Base-by-base conservation (phyloP, 2,329 filamentous ascomycete genomes). In the Apiospora kogelbergensis region DNA sequence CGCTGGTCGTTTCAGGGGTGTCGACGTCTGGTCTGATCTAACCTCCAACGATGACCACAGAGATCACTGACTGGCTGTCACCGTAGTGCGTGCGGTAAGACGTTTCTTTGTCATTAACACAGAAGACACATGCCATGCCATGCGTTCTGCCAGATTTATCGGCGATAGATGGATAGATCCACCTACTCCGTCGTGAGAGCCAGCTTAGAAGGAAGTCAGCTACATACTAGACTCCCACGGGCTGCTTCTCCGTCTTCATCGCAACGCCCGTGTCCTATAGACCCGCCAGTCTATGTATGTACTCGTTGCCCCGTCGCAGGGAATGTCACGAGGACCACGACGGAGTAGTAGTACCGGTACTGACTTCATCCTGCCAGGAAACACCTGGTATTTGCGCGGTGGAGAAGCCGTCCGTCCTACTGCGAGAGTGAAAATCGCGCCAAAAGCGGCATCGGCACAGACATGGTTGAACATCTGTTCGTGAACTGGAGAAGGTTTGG, bases 401-500 rank as follows among this genome's bases (percentile, higher is more conserved):
- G 53, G 53, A 15, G 48, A 57, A 37, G 13, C 53, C 53, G 53
- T 60, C 53, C n/a, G n/a, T n/a, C n/a, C n/a, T n/a, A n/a, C 53
- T 37, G 30, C n/a, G 30, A 22, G 37, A 60, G 37, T 11, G 24
- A 24, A 30, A 46, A 10, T 9, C 53, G 26, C 53, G 53, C 53
- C 53, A 60, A 60, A 60, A 60, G 53, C 53, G 53, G 53, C 53
- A 60, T 60, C 33, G 53, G 53, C 53, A 60, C 53, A 60, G 53
- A 60, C 53, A 3, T 60, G 53, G 20, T n/a, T 37, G 30, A 60
- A 60, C 53, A 60, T 60, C 53, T 60, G 53, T 60, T 60, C 53
- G 53, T 60, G 30, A 60, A 11, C 26, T 57, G 48, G 48, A 57
- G 48, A 20, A 57, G 26, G 48, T 57, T 57, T 57, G 48, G 48